Evolutionary conservation across 1,284 basidiomycete genomes (phyloP).

Genomic region (Cutaneotrichosporon sp.): DNA sequence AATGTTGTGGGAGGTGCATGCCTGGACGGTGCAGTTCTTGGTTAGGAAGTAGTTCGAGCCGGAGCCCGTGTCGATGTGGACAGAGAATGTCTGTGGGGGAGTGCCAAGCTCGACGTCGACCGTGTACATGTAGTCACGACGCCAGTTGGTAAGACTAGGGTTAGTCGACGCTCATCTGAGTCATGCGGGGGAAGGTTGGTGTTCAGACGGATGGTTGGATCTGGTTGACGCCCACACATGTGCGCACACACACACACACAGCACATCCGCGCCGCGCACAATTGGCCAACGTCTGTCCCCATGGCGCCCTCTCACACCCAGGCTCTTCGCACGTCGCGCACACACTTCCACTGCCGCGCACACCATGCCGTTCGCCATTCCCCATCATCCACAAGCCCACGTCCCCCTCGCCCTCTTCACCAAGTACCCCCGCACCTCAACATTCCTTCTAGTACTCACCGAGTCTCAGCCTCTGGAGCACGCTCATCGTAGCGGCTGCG

Average conservation of each 20-base stretch:
- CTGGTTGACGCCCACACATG: too few species aligned
- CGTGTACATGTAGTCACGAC: slow-evolving; percentile 36
- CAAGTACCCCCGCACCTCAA: too few species aligned
- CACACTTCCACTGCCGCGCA: too few species aligned
- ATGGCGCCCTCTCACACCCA: too few species aligned
- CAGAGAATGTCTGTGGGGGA: slow-evolving; percentile 55
- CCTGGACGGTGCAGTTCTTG: slow-evolving; percentile 28
- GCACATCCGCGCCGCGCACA: too few species aligned
- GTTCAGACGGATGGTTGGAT: too few species aligned
- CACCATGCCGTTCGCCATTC: too few species aligned
- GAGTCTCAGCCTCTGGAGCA: neutral
- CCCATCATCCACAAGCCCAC: neutral
- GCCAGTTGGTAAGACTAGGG: slow-evolving; percentile 17
- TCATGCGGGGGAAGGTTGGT: too few species aligned
- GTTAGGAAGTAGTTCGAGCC: slow-evolving; percentile 53
- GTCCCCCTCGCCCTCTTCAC: neutral
- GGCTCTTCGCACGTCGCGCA: too few species aligned
- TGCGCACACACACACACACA: too few species aligned
- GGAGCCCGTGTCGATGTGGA: slow-evolving; percentile 59
- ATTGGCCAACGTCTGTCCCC: too few species aligned
- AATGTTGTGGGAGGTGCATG: slow-evolving; percentile 31
- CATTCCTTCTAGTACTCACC: neutral
- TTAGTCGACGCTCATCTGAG: too few species aligned
- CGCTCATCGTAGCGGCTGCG: neutral
- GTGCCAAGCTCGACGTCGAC: slow-evolving; percentile 48